phyloP scores from a whole-genome alignment of 352 stramenopile genomes.

The Phytophthora sp. region DNA sequence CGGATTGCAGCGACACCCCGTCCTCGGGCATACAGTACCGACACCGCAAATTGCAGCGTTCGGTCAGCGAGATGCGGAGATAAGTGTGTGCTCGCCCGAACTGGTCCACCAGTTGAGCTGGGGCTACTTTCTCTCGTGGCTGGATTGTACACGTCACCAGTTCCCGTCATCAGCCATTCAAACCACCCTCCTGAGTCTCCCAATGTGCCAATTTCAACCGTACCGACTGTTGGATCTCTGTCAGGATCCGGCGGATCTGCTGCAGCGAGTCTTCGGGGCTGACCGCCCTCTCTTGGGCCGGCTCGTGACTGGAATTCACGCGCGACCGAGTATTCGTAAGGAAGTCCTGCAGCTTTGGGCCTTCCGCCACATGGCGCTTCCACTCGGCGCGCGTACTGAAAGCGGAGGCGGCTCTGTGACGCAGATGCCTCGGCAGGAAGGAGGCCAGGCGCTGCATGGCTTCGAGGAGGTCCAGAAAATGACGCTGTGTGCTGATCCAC shows the following conservation, averaged over 20 bases:
- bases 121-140: constrained; percentile 15
- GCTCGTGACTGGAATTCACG: neutral
- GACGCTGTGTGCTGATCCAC: neutral
- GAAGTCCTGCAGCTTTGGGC: constrained; percentile 48
- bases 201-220: neutral
- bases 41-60: constrained; percentile 97
- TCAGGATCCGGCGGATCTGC: constrained; percentile 50
- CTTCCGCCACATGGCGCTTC: constrained; percentile 39
- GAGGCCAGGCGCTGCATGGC: constrained; percentile 17
- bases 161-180: neutral
- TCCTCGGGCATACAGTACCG: constrained; percentile 98
- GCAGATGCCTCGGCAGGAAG: neutral
- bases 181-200: neutral
- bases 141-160: constrained; percentile 3
- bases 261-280: constrained; percentile 37
- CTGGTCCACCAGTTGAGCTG: constrained; percentile 68
- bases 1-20: constrained; percentile 88
- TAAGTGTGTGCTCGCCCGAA: constrained; percentile 95
- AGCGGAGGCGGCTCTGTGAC: constrained; percentile 13
- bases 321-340: constrained; percentile 12
- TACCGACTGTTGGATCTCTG: constrained; percentile 43
- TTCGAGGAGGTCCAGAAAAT: neutral
- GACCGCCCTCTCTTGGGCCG: neutral
- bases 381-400: constrained; percentile 37
- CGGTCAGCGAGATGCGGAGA: constrained; percentile 95